A percentile compares a stretch with the other conserved stretches of the same genome.
Conservation (phyloP, 176 grass and related monocot genomes). For the Lolium multiflorum region DNA sequence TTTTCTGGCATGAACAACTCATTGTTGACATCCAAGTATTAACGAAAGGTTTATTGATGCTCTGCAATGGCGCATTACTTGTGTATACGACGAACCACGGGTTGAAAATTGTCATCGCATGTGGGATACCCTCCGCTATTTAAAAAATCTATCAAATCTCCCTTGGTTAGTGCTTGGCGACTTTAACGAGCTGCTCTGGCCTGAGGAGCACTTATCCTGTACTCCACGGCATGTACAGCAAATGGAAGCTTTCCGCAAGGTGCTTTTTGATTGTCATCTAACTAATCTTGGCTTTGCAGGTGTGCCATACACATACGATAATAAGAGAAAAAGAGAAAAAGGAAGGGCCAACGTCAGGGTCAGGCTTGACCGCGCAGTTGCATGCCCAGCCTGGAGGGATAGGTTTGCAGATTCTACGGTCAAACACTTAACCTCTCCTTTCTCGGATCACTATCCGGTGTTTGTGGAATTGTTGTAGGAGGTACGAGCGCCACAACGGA, state of each 20-base stretch:
- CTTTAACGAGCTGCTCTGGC: neutral
- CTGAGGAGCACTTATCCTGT: neutral
- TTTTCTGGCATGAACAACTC: too few species aligned
- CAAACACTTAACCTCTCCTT: too few species aligned
- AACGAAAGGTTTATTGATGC: too few species aligned
- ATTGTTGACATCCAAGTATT: too few species aligned
- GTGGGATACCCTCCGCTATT: neutral
- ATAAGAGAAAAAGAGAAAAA: neutral
- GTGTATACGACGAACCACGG: neutral
- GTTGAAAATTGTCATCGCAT: neutral
- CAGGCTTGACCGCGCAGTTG: neutral
- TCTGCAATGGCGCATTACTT: too few species aligned
- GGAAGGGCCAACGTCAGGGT: neutral
- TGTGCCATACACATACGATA: neutral
- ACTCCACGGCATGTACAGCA: accelerated
- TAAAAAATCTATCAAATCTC: accelerated
- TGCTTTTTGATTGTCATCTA: too few species aligned
- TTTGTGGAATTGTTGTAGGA: too few species aligned
- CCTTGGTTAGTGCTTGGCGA: neutral
- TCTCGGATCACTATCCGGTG: too few species aligned
- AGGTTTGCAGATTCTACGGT: too few species aligned
- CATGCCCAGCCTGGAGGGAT: neutral
- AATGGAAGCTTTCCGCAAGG: neutral
- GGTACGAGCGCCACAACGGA: too few species aligned
- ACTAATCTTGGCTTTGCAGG: neutral